phyloP scores from a whole-genome alignment of 1,284 basidiomycete genomes.

The Vanrija sp. region DNA sequence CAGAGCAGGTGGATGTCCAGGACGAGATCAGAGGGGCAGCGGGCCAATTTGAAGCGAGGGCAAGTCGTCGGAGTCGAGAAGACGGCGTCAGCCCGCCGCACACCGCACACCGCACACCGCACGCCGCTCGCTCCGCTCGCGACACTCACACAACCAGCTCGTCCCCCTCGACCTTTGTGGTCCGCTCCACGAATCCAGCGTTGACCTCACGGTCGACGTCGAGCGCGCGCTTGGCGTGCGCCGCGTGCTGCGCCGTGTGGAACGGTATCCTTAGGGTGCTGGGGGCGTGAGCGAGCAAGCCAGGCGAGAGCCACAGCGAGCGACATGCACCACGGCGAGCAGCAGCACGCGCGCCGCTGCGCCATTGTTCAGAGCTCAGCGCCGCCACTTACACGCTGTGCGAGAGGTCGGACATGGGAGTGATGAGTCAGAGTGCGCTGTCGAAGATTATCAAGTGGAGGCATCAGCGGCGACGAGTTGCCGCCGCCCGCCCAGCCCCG shows the following conservation, averaged over 20 bases:
- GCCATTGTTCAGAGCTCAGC: too few species aligned
- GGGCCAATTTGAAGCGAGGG: not conserved
- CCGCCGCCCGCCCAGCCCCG: too few species aligned
- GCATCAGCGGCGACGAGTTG: too few species aligned
- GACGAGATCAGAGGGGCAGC: too few species aligned
- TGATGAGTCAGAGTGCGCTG: too few species aligned
- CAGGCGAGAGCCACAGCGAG: not conserved
- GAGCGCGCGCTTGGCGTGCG: conserved; percentile 71
- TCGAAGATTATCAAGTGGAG: too few species aligned
- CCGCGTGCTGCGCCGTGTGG: conserved; percentile 64
- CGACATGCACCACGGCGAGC: not conserved
- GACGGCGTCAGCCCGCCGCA: not conserved
- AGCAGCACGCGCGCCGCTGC: not conserved
- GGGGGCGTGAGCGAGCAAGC: not conserved
- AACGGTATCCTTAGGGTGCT: conserved; percentile 76
- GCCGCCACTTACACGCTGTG: conserved; percentile 5
- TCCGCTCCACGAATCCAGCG: conserved; percentile 67
- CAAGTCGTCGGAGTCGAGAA: too few species aligned
- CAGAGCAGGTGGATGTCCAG: not conserved
- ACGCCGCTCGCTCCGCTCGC: not conserved
- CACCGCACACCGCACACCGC: not conserved
- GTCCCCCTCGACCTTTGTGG: conserved; percentile 61
- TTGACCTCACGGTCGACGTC: conserved; percentile 81
- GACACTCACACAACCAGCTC: conserved; percentile 62
- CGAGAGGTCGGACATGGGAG: not conserved